Evolutionary conservation across 305 asterid species (phyloP).

Genomic region (Nicotiana rustica): DNA sequence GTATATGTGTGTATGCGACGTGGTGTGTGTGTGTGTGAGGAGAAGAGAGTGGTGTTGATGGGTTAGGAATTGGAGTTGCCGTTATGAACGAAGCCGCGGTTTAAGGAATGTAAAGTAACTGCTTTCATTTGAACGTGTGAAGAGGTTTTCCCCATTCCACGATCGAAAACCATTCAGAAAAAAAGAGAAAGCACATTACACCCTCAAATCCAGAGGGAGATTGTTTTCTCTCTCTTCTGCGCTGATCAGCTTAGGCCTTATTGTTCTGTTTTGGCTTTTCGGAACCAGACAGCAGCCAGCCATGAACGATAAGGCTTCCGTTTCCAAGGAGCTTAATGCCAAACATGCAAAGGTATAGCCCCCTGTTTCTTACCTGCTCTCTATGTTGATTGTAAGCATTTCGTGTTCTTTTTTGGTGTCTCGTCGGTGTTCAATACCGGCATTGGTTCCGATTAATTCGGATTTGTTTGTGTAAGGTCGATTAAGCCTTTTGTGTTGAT

Average conservation of each 20-base stretch:
- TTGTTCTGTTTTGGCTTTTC: slow-evolving; percentile 8
- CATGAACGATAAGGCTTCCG: slow-evolving; percentile 79
- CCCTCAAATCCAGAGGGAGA: neutral
- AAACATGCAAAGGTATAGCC: slow-evolving; percentile 72
- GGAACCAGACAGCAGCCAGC: slow-evolving; percentile 38
- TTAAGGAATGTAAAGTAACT: neutral
- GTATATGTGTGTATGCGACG: too few relatives aligned
- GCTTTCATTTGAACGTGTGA: neutral
- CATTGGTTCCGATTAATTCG: too few relatives aligned
- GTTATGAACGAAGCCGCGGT: neutral
- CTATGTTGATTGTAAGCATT: neutral
- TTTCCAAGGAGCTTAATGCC: slow-evolving; percentile 84
- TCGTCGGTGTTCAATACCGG: too few relatives aligned
- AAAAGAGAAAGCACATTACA: neutral
- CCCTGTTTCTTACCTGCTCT: neutral
- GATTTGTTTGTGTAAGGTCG: too few relatives aligned
- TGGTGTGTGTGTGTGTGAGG: too few relatives aligned
- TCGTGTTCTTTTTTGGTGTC: neutral
- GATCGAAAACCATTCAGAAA: too few relatives aligned
- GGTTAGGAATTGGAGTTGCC: neutral
- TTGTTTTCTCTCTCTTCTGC: neutral
- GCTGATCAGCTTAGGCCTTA: neutral
- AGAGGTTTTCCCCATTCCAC: neutral
- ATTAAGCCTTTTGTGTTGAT: neutral
- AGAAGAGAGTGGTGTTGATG: too few relatives aligned